Evolutionary conservation across 306 rosid species (phyloP).

Genomic region (Medicago arabica): DNA sequence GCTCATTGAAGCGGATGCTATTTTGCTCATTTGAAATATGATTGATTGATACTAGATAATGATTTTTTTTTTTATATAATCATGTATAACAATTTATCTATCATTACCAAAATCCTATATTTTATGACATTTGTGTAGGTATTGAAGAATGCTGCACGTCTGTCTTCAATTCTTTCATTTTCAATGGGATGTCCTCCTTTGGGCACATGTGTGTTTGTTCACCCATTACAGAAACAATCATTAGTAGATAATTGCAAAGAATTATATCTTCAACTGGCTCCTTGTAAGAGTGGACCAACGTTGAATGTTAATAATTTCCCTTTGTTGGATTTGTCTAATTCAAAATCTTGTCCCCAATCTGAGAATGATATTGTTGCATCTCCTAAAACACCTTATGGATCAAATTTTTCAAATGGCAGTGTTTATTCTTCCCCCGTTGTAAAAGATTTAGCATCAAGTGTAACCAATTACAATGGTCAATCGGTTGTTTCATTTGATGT

Average conservation of each 20-base stretch:
- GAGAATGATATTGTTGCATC: conserved; percentile 61
- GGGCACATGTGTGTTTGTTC: conserved; percentile 62
- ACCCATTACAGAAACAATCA: conserved; percentile 50
- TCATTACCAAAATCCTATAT: conserved; percentile 12
- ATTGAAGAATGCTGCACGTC: conserved; percentile 64
- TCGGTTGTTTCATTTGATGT: conserved; percentile 54
- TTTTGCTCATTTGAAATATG: conserved; percentile 12
- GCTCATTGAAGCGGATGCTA: conserved; percentile 7
- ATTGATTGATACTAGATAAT: background rate
- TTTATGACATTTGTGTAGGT: conserved; percentile 54
- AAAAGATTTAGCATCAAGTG: conserved; percentile 48
- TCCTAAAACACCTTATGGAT: conserved; percentile 75
- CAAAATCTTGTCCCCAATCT: conserved; percentile 41
- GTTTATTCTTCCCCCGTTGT: conserved; percentile 52
- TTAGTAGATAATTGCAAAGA: conserved; percentile 62
- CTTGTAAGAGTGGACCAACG: conserved; percentile 47
- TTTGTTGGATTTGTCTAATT: conserved; percentile 42
- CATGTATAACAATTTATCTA: conserved; percentile 3
- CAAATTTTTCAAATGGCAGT: conserved; percentile 47
- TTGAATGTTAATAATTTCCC: conserved; percentile 41
- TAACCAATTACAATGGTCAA: conserved; percentile 47
- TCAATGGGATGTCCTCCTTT: conserved; percentile 76
- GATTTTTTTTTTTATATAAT: background rate
- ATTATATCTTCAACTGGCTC: conserved; percentile 65
- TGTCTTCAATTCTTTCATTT: conserved; percentile 71